Base-by-base conservation (phyloP, 768 basidiomycete genomes). In the Phaeotremella skinneri region DNA sequence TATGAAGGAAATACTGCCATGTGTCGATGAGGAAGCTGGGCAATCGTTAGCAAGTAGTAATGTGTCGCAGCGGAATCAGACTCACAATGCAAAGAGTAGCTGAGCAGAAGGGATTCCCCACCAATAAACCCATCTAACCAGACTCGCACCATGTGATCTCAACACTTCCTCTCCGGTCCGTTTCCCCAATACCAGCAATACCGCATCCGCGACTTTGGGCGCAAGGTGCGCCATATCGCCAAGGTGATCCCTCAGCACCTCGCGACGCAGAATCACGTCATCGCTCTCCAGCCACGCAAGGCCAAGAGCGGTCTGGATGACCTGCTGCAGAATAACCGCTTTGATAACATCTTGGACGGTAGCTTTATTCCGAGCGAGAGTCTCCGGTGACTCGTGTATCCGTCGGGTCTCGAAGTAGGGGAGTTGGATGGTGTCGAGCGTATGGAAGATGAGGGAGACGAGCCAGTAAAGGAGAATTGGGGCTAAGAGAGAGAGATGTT, bases 1-100 rank as follows among this genome's bases (percentile, higher is more conserved):
- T 90, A 74, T 99, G 96, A 20, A 91, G 81, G 79, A 93, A 92
- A 78, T 98, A 99, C 76, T 99, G 93, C 91, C 91, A 97, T 30
- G 92, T 92, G 79, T 99, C 96, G 67, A 98, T 86, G 58, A 92
- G 72, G 77, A 96, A 89, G 81, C 96, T 94, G 61, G 2, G 23
- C 20, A 23, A 42, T 41, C n/a, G 47, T 17, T 37, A 30, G 14
- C n/a, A 29, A 47, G 5, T 29, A 27, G 32, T 2, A 7, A 6
- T 55, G 17, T 2, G 16, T 52, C 2, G 43, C 1, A 47, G n/a
- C n/a, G n/a, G n/a, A n/a, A n/a, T n/a, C 21, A n/a, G 6, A 85
- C 91, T 74, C 72, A 97, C 94, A 91, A 87, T 13, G 91, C 91
- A 27, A 85, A 79, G 0, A 89, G 62, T 31, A 93, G 78, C 78